Evolutionary conservation across 495 filamentous ascomycete genomes (phyloP).

Genomic region (Lineolata rhizophorae): DNA sequence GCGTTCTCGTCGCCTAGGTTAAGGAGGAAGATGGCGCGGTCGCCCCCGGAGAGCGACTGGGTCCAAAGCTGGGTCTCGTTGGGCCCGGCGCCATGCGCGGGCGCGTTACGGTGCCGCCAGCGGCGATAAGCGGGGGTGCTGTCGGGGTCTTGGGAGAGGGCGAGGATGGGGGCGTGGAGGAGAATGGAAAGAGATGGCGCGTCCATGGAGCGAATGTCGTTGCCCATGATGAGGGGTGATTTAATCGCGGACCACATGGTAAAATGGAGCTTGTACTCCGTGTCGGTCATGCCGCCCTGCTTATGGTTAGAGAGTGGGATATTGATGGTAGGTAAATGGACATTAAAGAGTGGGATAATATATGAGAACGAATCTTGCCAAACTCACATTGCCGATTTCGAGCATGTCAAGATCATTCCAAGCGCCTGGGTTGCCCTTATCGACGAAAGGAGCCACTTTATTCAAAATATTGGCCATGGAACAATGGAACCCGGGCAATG

Average conservation of each 20-base stretch:
- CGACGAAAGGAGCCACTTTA: conserved; percentile 10
- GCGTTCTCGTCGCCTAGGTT: conserved; percentile 22
- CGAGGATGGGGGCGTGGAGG: conserved; percentile 12
- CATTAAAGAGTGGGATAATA: background rate
- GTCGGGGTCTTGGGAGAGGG: conserved; percentile 9
- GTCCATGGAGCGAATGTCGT: conserved; percentile 8
- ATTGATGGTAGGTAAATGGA: background rate
- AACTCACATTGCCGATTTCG: conserved; percentile 14
- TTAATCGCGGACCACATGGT: conserved; percentile 12
- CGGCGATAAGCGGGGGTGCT: conserved; percentile 5
- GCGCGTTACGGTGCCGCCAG: conserved; percentile 7
- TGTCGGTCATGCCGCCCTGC: conserved; percentile 6
- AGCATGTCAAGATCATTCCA: conserved; percentile 19
- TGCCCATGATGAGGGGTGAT: conserved; percentile 13
- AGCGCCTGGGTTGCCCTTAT: conserved; percentile 9
- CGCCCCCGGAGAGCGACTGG: conserved; percentile 22
- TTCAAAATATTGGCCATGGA: conserved; percentile 22
- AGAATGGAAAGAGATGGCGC: conserved; percentile 11
- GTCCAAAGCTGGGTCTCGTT: conserved; percentile 30
- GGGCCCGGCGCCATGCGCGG: conserved; percentile 13
- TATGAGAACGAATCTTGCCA: conserved; percentile 1
- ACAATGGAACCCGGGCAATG: conserved; percentile 30
- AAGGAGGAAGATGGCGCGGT: conserved; percentile 25
- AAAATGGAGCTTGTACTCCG: conserved; percentile 15
- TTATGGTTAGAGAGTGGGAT: background rate